A percentile compares a stretch with the other conserved stretches of the same genome.
These are phyloP conservation scores for Exserohilum rostratum DNA, from an alignment of 2,329 filamentous ascomycete genomes.

Conservation along the genomic window DNA sequence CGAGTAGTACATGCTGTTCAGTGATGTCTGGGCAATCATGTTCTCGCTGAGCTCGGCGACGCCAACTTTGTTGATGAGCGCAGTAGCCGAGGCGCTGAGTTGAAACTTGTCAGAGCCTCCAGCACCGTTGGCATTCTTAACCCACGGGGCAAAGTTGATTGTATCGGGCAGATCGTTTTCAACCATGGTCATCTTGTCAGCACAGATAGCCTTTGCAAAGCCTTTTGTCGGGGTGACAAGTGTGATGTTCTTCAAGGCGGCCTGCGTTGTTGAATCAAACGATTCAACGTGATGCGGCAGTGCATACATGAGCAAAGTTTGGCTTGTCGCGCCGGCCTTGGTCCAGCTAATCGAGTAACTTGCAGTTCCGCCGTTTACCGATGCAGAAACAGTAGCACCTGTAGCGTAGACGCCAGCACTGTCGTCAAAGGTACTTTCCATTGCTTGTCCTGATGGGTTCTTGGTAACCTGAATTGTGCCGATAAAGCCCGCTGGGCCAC, in stretches of 20 bases:
- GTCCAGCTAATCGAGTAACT: constrained; percentile 75
- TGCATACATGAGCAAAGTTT: constrained; percentile 81
- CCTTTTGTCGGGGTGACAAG: constrained; percentile 89
- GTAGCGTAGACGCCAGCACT: constrained; percentile 78
- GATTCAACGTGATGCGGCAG: constrained; percentile 84
- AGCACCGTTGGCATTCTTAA: constrained; percentile 52
- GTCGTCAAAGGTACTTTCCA: constrained; percentile 75
- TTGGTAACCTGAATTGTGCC: constrained; percentile 87
- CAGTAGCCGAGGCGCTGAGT: constrained; percentile 59
- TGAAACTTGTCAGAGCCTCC: constrained; percentile 41
- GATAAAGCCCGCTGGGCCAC: constrained; percentile 70
- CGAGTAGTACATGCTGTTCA: constrained; percentile 93
- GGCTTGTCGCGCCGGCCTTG: constrained; percentile 66
- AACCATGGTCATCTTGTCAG: constrained; percentile 66
- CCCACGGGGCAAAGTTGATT: constrained; percentile 84
- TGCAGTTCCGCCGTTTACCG: constrained; percentile 56
- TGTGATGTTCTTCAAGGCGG: constrained; percentile 59
- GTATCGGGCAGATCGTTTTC: constrained; percentile 71
- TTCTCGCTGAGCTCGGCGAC: constrained; percentile 76
- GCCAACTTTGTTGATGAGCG: constrained; percentile 66
- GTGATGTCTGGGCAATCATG: constrained; percentile 73
- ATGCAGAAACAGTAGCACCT: constrained; percentile 60
- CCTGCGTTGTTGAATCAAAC: constrained; percentile 66
- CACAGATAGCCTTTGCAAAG: constrained; percentile 69
- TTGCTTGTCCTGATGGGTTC: constrained; percentile 61